These are phyloP conservation scores for Sedum album DNA, from an alignment of 164 flowering plant genomes.

Conservation along the genomic window DNA sequence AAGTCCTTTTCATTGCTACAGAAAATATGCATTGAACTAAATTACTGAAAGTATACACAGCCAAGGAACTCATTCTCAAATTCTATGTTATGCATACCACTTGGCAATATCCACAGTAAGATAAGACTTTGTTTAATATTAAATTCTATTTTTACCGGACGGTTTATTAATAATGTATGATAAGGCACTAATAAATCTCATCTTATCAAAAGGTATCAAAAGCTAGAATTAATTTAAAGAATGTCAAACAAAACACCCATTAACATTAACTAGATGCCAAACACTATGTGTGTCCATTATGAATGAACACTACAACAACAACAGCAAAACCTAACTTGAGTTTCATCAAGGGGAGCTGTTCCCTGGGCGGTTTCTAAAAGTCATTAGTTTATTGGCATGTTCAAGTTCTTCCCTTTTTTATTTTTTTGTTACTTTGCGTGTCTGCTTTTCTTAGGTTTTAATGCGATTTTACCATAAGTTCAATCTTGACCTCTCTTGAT, in stretches of 20 bases:
- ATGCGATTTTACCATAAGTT: background rate
- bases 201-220: background rate
- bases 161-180: background rate
- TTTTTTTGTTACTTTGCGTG: background rate
- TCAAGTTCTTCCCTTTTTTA: background rate
- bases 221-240: background rate
- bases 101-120: background rate
- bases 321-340: background rate
- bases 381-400: background rate
- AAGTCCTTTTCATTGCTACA: background rate
- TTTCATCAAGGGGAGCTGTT: conserved; percentile 5
- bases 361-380: conserved; percentile 3
- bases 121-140: background rate
- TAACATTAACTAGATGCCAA: background rate
- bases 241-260: background rate
- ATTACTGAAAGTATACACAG: no score
- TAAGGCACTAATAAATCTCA: background rate
- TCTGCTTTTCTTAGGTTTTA: background rate
- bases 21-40: no score
- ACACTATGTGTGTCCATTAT: background rate
- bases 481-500: background rate
- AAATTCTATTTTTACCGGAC: background rate
- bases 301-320: background rate
- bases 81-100: background rate
- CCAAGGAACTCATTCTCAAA: no score